These are phyloP conservation scores for Tolypocladium amazonense DNA, from an alignment of 2,329 filamentous ascomycete genomes.

Conservation along the genomic window DNA sequence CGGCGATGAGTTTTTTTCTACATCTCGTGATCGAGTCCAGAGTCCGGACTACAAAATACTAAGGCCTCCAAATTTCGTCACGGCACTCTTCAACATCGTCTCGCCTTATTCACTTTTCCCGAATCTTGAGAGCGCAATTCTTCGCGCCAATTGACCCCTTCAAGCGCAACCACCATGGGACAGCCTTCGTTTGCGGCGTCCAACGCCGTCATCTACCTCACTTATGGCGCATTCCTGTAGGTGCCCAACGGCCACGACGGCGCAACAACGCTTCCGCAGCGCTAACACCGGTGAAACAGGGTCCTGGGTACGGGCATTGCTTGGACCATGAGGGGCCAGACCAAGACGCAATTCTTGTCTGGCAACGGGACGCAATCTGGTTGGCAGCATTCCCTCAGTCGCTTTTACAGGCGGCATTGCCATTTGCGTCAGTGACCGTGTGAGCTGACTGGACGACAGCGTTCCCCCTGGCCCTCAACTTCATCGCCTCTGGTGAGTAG, in stretches of 20 bases:
- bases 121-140: not conserved
- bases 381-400: slow-evolving; percentile 31
- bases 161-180: slow-evolving; percentile 52
- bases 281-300: slow-evolving; percentile 28
- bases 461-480: slow-evolving; percentile 73
- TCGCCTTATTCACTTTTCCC: not conserved
- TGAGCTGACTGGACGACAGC: slow-evolving; percentile 34
- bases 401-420: not conserved
- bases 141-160: not conserved
- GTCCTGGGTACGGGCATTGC: slow-evolving; percentile 50
- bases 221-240: slow-evolving; percentile 69
- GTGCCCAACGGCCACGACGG: slow-evolving; percentile 13
- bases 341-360: slow-evolving; percentile 61
- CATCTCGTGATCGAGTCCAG: not conserved
- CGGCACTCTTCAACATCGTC: not conserved
- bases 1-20: not conserved
- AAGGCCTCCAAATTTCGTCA: not conserved
- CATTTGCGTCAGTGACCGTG: too few relatives aligned
- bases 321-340: slow-evolving; percentile 50
- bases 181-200: slow-evolving; percentile 66
- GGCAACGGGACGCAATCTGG: slow-evolving; percentile 77
- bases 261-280: not conserved
- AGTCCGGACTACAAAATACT: not conserved
- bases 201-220: slow-evolving; percentile 74
- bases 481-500: slow-evolving; percentile 86